Evolutionary conservation across 225 moss, liverwort and hornwort species (phyloP).

Genomic region (Physcomitrium patens): DNA sequence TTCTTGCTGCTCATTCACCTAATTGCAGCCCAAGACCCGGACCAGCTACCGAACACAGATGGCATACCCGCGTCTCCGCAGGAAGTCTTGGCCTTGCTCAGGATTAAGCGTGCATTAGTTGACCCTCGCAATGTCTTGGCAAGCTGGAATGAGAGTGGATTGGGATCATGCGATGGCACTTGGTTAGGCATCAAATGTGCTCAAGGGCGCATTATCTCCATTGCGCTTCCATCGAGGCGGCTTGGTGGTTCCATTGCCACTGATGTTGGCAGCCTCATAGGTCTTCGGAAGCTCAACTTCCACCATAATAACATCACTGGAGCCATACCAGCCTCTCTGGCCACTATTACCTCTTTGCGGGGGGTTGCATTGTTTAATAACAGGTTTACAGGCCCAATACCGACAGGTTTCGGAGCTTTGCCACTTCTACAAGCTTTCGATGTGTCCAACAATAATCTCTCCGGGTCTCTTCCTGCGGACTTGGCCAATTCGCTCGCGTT

Average conservation of each 20-base stretch:
- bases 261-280: constrained; percentile 47
- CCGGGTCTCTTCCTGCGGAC: constrained; percentile 56
- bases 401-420: constrained; percentile 56
- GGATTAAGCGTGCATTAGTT: constrained; percentile 35
- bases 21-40: constrained; percentile 33
- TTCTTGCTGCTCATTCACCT: constrained; percentile 2
- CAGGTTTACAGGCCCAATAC: constrained; percentile 56
- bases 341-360: constrained; percentile 33
- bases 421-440: constrained; percentile 64
- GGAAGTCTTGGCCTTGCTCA: constrained; percentile 47
- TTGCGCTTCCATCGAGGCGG: constrained; percentile 47
- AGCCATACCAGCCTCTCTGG: constrained; percentile 35
- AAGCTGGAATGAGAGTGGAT: constrained; percentile 65
- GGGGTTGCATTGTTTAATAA: constrained; percentile 67
- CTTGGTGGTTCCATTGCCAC: constrained; percentile 42
- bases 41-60: constrained; percentile 34
- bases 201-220: constrained; percentile 47
- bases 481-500: constrained; percentile 38
- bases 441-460: constrained; percentile 52
- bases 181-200: constrained; percentile 65
- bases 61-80: constrained; percentile 55
- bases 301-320: constrained; percentile 54
- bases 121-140: constrained; percentile 43
- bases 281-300: constrained; percentile 54
- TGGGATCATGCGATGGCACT: constrained; percentile 50